Conservation (phyloP, 805 yeast species). For the Candida stauntonica region DNA sequence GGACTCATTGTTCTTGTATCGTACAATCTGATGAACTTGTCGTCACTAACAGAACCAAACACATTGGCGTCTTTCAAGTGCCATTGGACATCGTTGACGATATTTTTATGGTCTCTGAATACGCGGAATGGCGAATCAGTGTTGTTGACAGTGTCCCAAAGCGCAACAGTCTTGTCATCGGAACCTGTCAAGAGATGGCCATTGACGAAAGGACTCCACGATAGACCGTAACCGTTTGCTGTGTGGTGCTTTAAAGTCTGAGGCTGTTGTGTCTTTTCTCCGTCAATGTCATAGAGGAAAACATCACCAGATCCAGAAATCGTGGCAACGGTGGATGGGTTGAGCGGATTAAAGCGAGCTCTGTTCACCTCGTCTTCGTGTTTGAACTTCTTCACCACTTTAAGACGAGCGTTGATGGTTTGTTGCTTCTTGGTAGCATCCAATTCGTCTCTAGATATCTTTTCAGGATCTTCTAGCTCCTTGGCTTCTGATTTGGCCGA, state of each 20-base stretch:
- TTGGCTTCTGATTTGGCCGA: constrained; percentile 9
- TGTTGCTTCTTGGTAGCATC: constrained; percentile 19
- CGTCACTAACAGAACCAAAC: constrained; percentile 76
- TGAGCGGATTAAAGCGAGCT: constrained; percentile 66
- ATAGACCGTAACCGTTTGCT: constrained; percentile 70
- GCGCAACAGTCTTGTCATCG: constrained; percentile 60
- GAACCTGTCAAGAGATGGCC: constrained; percentile 57
- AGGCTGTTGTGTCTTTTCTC: constrained; percentile 27
- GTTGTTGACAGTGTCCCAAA: constrained; percentile 46
- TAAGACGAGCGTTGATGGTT: constrained; percentile 48
- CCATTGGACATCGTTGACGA: constrained; percentile 78
- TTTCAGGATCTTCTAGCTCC: constrained; percentile 18
- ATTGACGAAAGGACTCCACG: constrained; percentile 50
- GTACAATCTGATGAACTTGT: constrained; percentile 46
- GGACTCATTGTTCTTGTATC: constrained; percentile 39
- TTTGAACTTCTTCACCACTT: constrained; percentile 53
- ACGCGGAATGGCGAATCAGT: constrained; percentile 28
- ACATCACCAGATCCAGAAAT: constrained; percentile 66
- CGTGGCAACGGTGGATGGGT: constrained; percentile 51
- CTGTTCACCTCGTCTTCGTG: constrained; percentile 68
- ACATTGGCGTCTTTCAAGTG: constrained; percentile 43
- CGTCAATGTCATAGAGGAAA: constrained; percentile 41
- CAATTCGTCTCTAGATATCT: constrained; percentile 8
- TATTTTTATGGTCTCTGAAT: constrained; percentile 43
- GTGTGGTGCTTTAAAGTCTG: constrained; percentile 44